Evolutionary conservation across 805 yeast genomes (phyloP).

Genomic region (Zygosaccharomyces gambellarensis): DNA sequence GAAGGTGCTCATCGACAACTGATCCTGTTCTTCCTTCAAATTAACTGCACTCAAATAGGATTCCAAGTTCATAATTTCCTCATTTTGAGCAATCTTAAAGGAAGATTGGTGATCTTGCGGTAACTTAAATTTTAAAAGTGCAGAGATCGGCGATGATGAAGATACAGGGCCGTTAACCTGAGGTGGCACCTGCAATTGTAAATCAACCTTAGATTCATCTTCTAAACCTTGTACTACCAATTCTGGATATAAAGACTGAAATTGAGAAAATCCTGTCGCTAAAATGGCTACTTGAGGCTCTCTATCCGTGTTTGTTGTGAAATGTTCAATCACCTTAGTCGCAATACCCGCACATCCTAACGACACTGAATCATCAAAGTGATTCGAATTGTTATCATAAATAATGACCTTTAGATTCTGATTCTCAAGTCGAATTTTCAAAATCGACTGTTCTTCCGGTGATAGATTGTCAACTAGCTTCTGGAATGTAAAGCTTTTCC

Average conservation of each 20-base stretch:
- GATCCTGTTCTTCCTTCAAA: constrained; percentile 25
- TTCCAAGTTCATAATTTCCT: constrained; percentile 30
- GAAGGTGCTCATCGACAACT: constrained; percentile 9
- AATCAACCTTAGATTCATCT: constrained; percentile 6
- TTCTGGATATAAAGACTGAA: constrained; percentile 19
- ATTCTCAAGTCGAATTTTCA: constrained; percentile 8
- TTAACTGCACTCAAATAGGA: constrained; percentile 32
- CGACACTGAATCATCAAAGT: constrained; percentile 24
- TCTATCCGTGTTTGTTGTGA: background rate
- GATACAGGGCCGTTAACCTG: constrained; percentile 26
- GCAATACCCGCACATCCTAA: constrained; percentile 28
- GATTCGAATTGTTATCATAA: constrained; percentile 26
- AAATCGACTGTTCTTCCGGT: constrained; percentile 37
- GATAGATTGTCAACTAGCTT: constrained; percentile 61
- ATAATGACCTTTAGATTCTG: constrained; percentile 21
- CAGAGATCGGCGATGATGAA: constrained; percentile 32
- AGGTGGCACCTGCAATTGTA: constrained; percentile 6
- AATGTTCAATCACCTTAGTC: constrained; percentile 20
- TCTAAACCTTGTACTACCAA: constrained; percentile 4
- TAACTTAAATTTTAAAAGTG: constrained; percentile 31
- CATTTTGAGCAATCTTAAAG: constrained; percentile 30
- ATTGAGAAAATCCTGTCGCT: constrained; percentile 23
- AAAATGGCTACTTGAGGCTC: constrained; percentile 14
- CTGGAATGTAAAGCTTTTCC: constrained; percentile 63
- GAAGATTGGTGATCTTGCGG: constrained; percentile 21